Base-by-base conservation (phyloP, 2,329 filamentous ascomycete genomes). In the Colletotrichum sojae region DNA sequence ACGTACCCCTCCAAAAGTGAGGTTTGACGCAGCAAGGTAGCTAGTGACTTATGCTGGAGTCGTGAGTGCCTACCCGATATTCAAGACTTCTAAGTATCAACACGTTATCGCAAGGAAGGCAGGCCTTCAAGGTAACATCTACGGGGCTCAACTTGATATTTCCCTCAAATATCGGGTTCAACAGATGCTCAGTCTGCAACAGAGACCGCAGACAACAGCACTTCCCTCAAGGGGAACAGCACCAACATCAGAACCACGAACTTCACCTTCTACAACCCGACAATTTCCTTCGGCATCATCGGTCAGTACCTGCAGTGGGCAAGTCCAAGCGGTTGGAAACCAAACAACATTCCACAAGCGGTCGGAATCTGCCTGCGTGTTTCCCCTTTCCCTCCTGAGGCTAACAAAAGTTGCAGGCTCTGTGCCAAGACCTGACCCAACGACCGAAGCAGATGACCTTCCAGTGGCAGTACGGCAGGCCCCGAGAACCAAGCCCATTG, bases 291-390 rank as follows among this genome's bases (percentile, higher is more conserved):
- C 25, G n/a, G 4, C 25, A 27, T 31, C 27, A 31, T 16, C 1
- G 75, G 70, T 2, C 83, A 85, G 70, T 78, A n/a, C n/a, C n/a
- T n/a, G 81, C 69, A 76, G 79, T 16, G 83, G 83, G 0, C 71
- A 78, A 0, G 83, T 83, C 1, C 79, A 86, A 18, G 83, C 85
- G 0, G 76, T 87, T 5, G 84, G 80, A 0, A 79, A 74, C n/a
- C 71, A 73, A 63, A 80, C 78, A 2, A 79, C 86, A 6, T 31
- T 5, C 27, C 27, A 9, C 5, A 78, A 84, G 61, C 78, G 81
- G 27, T 69, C 86, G 36, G 76, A 71, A 0, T 81, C 78, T 0
- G 74, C 78, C 3, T 82, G 85, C 2, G 4, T 31, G 6, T 5
- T 60, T 77, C 84, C 22, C 74, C 74, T 5, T 81, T 78, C 53